Evolutionary conservation across 345 rosid genomes (phyloP).

Genomic region (Noccaea bulbosa): DNA sequence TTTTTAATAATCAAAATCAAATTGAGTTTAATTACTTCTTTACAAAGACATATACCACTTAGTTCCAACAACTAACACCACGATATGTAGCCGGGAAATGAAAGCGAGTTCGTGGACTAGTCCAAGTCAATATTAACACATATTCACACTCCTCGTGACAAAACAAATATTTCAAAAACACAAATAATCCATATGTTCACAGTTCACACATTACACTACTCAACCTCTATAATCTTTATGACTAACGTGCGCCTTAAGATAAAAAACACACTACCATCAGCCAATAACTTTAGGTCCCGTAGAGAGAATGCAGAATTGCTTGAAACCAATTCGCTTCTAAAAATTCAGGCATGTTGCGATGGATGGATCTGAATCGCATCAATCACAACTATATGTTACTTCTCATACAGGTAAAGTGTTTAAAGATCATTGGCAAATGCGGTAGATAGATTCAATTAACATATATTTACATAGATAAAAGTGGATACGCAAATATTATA

Average conservation of each 20-base stretch:
- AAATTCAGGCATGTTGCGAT: neutral
- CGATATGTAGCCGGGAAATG: conserved; percentile 15
- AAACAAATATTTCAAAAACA: conserved; percentile 12
- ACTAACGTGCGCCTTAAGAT: conserved; percentile 1
- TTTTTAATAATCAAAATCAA: neutral
- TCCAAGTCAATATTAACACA: conserved; percentile 23
- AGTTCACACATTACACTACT: conserved; percentile 41
- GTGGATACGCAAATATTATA: too few relatives aligned
- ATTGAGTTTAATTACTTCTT: neutral
- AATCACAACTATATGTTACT: neutral
- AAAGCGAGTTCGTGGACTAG: conserved; percentile 24
- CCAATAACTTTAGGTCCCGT: neutral
- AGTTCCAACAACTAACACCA: conserved; percentile 24
- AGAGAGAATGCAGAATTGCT: neutral
- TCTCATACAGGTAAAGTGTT: neutral
- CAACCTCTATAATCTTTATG: neutral
- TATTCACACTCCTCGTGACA: conserved; percentile 8
- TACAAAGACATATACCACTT: conserved; percentile 27
- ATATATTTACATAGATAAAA: too few relatives aligned
- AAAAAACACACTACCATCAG: neutral
- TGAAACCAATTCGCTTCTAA: neutral
- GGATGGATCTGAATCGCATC: neutral
- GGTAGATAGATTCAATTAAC: neutral
- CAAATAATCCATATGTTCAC: conserved; percentile 28
- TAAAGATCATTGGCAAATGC: neutral